Evolutionary conservation across 371 early-diverging fungal genomes (phyloP).

Genomic region (Syncephalis fuscata): DNA sequence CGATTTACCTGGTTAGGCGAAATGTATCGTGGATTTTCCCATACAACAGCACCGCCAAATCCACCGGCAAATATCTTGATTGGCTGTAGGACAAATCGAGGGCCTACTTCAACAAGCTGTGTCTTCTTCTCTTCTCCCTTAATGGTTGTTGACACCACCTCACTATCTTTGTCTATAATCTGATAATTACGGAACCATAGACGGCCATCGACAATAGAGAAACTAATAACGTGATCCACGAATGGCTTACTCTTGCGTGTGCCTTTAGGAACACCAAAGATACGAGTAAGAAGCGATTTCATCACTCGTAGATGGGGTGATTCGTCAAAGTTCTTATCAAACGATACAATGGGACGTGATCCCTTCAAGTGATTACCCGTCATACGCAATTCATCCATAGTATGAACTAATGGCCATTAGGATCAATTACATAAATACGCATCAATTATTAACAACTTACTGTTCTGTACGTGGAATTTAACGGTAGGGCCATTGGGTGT

Average conservation of each 20-base stretch:
- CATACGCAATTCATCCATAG: constrained; percentile 95
- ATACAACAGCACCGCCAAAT: constrained; percentile 84
- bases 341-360: constrained; percentile 85
- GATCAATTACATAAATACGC: background rate
- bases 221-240: constrained; percentile 83
- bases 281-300: constrained; percentile 78
- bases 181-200: constrained; percentile 96
- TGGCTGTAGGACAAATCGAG: constrained; percentile 83
- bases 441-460: constrained; percentile 19
- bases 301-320: constrained; percentile 66
- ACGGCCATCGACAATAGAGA: constrained; percentile 74
- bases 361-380: constrained; percentile 96
- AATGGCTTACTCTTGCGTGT: constrained; percentile 89
- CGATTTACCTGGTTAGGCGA: constrained; percentile 3
- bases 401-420: constrained; percentile 50
- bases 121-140: constrained; percentile 17
- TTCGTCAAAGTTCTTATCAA: constrained; percentile 79
- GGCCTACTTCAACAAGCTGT: constrained; percentile 91
- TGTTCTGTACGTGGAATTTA: constrained; percentile 88
- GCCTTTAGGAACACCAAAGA: constrained; percentile 77
- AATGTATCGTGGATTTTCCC: constrained; percentile 62
- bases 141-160: background rate
- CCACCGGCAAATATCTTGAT: constrained; percentile 90
- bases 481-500: constrained; percentile 91
- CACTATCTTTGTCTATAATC: constrained; percentile 31